Evolutionary conservation across 2,329 filamentous ascomycete species (phyloP).

Genomic region (Nemania sp.): DNA sequence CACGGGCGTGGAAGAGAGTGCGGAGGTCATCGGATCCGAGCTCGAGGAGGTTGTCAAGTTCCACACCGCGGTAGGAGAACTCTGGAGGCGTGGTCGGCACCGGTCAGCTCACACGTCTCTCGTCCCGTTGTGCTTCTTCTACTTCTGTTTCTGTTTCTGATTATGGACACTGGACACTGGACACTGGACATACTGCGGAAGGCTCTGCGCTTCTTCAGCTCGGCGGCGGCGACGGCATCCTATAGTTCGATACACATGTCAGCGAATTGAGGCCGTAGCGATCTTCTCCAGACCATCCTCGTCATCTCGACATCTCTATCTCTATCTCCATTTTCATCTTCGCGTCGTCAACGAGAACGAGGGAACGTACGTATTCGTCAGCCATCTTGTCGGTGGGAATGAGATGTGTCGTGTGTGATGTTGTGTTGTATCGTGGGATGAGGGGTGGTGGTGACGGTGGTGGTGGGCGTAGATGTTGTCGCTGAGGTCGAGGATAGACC

Average conservation of each 20-base stretch:
- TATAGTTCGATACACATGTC: conserved; percentile 45
- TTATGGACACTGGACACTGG: not conserved
- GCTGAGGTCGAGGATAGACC: conserved; percentile 2
- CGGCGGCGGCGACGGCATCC: conserved; percentile 97
- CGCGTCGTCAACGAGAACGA: not conserved
- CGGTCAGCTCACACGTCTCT: conserved; percentile 56
- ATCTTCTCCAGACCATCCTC: too few relatives aligned
- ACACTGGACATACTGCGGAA: conserved; percentile 31
- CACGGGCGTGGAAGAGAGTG: conserved; percentile 98
- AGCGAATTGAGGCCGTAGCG: not conserved
- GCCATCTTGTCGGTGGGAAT: conserved; percentile 28
- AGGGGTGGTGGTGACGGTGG: conserved; percentile 5
- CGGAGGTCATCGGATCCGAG: conserved; percentile 98
- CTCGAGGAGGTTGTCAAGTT: conserved; percentile 99
- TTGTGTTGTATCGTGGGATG: not conserved
- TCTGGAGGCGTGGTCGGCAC: conserved; percentile 69
- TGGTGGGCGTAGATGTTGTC: conserved; percentile 12
- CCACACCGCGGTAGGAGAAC: conserved; percentile 99
- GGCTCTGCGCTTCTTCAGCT: conserved; percentile 84
- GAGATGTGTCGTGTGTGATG: not conserved
- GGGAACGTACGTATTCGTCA: conserved; percentile 26
- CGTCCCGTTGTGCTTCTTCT: not conserved
- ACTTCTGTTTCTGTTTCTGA: too few relatives aligned
- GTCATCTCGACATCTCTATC: not conserved
- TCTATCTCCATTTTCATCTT: too few relatives aligned